A percentile compares a stretch with the other conserved stretches of the same genome.
Evolutionary conservation across 208 protist genomes (phyloP).

Genomic region (Trypanosoma platydactyli): DNA sequence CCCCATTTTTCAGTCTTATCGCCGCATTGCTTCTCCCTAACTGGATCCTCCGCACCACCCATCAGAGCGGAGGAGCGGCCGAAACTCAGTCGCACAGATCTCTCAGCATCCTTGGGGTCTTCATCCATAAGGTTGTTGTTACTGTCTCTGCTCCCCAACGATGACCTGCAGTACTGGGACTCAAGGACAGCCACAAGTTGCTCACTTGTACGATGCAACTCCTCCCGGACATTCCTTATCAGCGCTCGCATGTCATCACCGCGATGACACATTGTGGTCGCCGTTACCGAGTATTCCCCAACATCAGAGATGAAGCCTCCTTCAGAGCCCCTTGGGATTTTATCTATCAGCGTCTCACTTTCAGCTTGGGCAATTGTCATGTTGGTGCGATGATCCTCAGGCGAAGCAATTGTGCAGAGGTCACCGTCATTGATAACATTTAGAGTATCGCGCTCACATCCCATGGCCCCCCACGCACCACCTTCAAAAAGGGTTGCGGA

Average conservation of each 20-base stretch:
- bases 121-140: background rate
- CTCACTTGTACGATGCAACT: conserved; percentile 67
- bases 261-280: conserved; percentile 14
- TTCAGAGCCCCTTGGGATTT: too few species aligned
- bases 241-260: conserved; percentile 69
- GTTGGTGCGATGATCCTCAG: too few species aligned
- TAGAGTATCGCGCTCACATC: too few species aligned
- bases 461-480: too few species aligned
- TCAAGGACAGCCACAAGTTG: conserved; percentile 57
- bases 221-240: conserved; percentile 59
- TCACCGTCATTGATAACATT: too few species aligned
- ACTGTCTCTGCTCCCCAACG: background rate
- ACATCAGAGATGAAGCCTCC: background rate
- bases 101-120: background rate
- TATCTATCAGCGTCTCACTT: too few species aligned
- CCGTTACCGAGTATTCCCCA: background rate
- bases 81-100: too few species aligned
- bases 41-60: background rate
- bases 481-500: background rate
- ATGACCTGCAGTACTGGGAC: conserved; percentile 5
- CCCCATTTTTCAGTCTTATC: background rate
- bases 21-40: background rate
- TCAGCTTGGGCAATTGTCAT: too few species aligned
- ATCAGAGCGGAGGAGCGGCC: background rate
- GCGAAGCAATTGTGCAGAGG: too few species aligned